Base-by-base conservation (phyloP, 768 basidiomycete species). In the Hydnomerulius pinastri region DNA sequence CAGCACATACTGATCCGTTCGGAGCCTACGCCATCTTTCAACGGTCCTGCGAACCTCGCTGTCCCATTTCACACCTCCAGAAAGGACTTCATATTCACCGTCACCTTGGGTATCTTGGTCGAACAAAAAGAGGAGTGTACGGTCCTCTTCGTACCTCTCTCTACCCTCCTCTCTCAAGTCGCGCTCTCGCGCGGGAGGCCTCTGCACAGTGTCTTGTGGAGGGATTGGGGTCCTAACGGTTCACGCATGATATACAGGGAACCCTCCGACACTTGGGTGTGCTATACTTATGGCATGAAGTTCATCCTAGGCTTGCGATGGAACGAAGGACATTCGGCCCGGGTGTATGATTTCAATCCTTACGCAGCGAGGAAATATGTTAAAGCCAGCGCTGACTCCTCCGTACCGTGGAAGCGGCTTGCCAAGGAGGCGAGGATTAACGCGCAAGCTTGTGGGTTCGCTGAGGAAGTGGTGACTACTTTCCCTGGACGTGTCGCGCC, bases 221-320 rank as follows among this genome's bases (percentile, higher is more conserved):
- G 45, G 3, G 25, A 43, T n/a, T 73, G 71, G 71, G 71, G 72
- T 15, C 67, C 69, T 1, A 17, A 13, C 4, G 51, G 53, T 30
- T 55, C 71, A 3, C 67, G 69, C 35, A 65, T 72, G 58, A 18
- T 70, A 21, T 51, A 29, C 30, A 54, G 63, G 23, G 54, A 51
- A 4, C 61, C 64, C 12, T 65, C 66, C 17, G 65, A 67, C 5
- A 55, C 43, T 12, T 73, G 71, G 72, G 63, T 72, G 18, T 71
- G 71, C 39, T 70, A 66, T 46, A 52, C 67, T 13, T 67, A 71
- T 21, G 72, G 72, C 3, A 65, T 63, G 57, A 71, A 59, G 28
- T 72, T 65, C 21, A 50, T 70, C 15, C 63, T 58, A 30, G 54
- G 56, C 37, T 33, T 64, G 24, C 54, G 53, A 27, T 66, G 68